Evolutionary conservation across 371 early-diverging fungal species (phyloP).

Genomic region (Polyrhizophydium stewartii): DNA sequence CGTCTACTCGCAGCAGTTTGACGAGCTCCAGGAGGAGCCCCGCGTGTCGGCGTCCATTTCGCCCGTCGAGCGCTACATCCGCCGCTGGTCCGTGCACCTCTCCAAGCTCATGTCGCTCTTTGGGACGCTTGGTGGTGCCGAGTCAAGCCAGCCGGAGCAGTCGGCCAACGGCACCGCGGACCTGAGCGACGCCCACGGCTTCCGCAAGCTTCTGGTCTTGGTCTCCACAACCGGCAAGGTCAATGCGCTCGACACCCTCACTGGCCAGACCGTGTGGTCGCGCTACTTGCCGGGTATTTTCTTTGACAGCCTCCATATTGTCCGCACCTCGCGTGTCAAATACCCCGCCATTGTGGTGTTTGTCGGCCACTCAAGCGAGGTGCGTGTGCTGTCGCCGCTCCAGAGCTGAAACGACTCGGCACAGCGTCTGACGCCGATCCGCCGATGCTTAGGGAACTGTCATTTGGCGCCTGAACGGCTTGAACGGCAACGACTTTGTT

Average conservation of each 20-base stretch:
- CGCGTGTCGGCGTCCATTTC: not conserved
- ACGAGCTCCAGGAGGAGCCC: slow-evolving; percentile 52
- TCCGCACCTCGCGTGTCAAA: slow-evolving; percentile 64
- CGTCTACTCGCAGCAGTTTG: slow-evolving; percentile 68
- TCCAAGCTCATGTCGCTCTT: slow-evolving; percentile 34
- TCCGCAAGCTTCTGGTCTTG: slow-evolving; percentile 79
- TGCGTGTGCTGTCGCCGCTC: slow-evolving; percentile 17
- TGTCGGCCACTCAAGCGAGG: slow-evolving; percentile 43
- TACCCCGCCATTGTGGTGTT: slow-evolving; percentile 73
- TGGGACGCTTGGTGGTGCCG: not conserved
- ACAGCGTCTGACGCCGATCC: slow-evolving; percentile 7
- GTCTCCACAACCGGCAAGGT: slow-evolving; percentile 73
- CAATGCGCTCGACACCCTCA: slow-evolving; percentile 73
- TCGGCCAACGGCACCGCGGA: not conserved
- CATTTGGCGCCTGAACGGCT: slow-evolving; percentile 62
- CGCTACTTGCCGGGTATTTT: slow-evolving; percentile 26
- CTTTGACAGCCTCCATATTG: slow-evolving; percentile 39
- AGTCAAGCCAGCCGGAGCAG: not conserved
- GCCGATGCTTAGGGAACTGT: slow-evolving; percentile 12
- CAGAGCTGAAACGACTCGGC: not conserved
- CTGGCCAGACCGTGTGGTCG: slow-evolving; percentile 76
- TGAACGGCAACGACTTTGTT: slow-evolving; percentile 63
- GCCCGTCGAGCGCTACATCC: slow-evolving; percentile 62
- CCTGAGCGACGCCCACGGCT: slow-evolving; percentile 67
- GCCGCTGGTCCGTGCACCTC: slow-evolving; percentile 56